Evolutionary conservation across 2,329 filamentous ascomycete species (phyloP), one percentile per base, ranked within the genome.

Genomic region (Ascomycota sp.): DNA sequence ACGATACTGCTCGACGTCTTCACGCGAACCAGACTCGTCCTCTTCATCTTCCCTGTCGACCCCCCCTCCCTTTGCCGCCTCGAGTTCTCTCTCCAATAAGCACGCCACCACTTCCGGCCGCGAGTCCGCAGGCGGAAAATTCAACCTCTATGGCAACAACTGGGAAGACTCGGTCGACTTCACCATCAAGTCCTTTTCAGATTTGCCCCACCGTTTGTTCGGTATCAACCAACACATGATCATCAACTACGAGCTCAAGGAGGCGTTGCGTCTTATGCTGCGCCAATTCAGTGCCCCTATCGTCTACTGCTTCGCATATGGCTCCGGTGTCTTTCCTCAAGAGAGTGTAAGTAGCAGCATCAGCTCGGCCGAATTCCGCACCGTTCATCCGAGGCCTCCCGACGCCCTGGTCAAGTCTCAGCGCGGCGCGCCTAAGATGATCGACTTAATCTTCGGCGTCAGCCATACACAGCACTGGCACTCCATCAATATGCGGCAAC

Each of bases 401-500:
- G 62, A 72, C 30, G 80, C 81, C 1, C 74, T 95, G 7, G 62
- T 77, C 39, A 80, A 82, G 40, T 79, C 83, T 40, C 86, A 95
- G 52, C 75, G 81, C 43, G 80, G 81, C 20, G 73, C 74, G 1
- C 82, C 82, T 9, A 94, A 94, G 57, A 92, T 95, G 75, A 92
- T 98, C 38, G 89, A 98, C 54, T 93, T 98, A 49, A 91, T 98
- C 40, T 89, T 98, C 48, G 89, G 86, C 19, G 86, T 95, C 8
- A 81, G 80, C 1, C 81, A 92, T 51, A 82, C 79, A 1, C 79
- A 98, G 47, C 89, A 98, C 55, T 98, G 86, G 81, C 89, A 98
- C 55, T 85, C 78, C 22, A 63, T 98, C 35, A 98, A 98, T 45
- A 61, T 98, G 41, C 64, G 67, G 38, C 77, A 94, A 49, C 78